Percentiles rank a stretch among this genome's conserved stretches.
phyloP scores from a whole-genome alignment of 148 eudicot species.

The Arctostaphylos glauca region DNA sequence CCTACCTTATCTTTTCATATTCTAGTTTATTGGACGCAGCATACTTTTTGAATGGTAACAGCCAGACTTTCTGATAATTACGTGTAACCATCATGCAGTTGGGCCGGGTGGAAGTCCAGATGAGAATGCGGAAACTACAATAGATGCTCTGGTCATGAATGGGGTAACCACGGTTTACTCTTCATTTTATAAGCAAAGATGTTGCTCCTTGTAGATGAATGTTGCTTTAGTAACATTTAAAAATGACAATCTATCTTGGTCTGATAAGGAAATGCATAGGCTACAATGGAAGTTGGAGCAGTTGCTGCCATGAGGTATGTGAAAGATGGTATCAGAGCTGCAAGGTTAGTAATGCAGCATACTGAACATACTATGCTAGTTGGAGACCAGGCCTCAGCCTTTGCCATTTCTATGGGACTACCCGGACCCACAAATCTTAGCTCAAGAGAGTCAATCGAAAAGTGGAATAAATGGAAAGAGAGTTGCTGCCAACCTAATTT shows the following conservation, averaged over 20 bases:
- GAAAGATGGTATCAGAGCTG: slow-evolving; percentile 78
- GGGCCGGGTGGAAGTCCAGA: slow-evolving; percentile 99
- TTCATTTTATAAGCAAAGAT: not conserved
- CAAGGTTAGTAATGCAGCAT: slow-evolving; percentile 82
- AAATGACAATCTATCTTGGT: slow-evolving; percentile 20
- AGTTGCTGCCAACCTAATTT: slow-evolving; percentile 77
- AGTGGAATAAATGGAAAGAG: slow-evolving; percentile 82
- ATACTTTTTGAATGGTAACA: not conserved
- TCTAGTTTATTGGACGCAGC: not conserved
- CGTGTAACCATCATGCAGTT: slow-evolving; percentile 41
- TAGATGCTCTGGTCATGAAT: slow-evolving; percentile 90
- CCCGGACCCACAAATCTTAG: slow-evolving; percentile 91
- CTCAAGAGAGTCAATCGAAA: slow-evolving; percentile 65
- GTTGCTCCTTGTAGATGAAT: slow-evolving; percentile 7
- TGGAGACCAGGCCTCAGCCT: slow-evolving; percentile 84
- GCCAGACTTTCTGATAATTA: not conserved
- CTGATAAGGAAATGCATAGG: slow-evolving; percentile 66
- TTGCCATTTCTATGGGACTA: slow-evolving; percentile 98
- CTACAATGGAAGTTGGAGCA: slow-evolving; percentile 95
- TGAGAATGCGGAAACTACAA: slow-evolving; percentile 92
- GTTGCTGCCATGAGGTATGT: slow-evolving; percentile 96
- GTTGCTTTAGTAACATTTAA: not conserved
- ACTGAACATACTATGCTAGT: slow-evolving; percentile 91
- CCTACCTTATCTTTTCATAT: not conserved
- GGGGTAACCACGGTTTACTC: slow-evolving; percentile 55